Evolutionary conservation across 306 rosid genomes (phyloP), one percentile per base, ranked within the genome.

Genomic region (Sphenostylis stenocarpa): DNA sequence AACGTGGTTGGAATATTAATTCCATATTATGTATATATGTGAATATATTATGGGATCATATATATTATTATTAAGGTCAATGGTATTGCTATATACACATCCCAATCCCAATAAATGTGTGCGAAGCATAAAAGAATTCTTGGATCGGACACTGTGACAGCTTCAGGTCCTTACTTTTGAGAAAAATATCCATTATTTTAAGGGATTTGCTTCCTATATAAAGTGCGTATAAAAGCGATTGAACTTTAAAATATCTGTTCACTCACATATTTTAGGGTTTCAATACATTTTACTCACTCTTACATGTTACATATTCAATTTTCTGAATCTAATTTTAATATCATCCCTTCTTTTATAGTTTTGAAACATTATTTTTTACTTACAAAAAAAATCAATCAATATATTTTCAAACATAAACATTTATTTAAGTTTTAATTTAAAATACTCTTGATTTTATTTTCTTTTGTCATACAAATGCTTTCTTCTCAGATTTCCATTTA

Each of bases 121-220:
- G 47, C 57, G 58, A 58, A 49, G 77, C 67, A 69, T 75, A 43
- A 61, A 83, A 43, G 82, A 82, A 85, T 86, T 88, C 85, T 85
- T 67, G 90, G 94, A 89, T 89, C 91, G 79, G 86, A 84, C 84
- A 82, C 63, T 82, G 44, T 84, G 92, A 84, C 90, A 86, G 83
- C 84, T 79, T 80, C 90, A 65, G 77, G 88, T 88, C 85, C 70
- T 63, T 55, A 72, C 85, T 80, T 81, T 72, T 6, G 61, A 75
- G 81, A 67, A 73, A 87, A 83, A 76, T 73, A 80, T 64, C 75
- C 85, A 80, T 66, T 86, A 84, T 86, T 85, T 78, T 82, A 85
- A 75, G 80, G 72, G 80, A 75, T 82, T 56, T 82, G 80, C 39
- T 75, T 11, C 52, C 61, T 48, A 31, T 56, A 64, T 64, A 38